These are phyloP conservation scores for Phaffomyces thermotolerans DNA, from an alignment of 805 yeast genomes.

Conservation along the genomic window DNA sequence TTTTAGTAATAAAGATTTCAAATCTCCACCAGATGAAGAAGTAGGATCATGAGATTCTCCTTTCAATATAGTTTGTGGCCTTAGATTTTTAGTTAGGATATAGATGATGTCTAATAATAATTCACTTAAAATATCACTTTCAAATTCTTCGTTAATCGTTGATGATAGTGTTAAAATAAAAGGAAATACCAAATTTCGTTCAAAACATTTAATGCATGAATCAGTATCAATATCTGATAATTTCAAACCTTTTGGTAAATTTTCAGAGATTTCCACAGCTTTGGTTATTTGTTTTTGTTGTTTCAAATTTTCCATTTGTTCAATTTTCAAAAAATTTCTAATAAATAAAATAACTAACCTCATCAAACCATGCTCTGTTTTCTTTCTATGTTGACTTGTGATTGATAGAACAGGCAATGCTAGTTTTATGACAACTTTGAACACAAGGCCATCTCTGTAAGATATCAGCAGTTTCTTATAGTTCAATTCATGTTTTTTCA, in stretches of 20 bases:
- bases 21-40: background rate
- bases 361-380: conserved; percentile 66
- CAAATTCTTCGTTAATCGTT: conserved; percentile 57
- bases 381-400: conserved; percentile 48
- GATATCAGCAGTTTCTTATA: conserved; percentile 67
- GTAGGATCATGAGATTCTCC: background rate
- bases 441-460: conserved; percentile 50
- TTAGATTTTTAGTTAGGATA: conserved; percentile 52
- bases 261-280: conserved; percentile 22
- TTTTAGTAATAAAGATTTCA: conserved; percentile 41
- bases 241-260: conserved; percentile 50
- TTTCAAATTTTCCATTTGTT: conserved; percentile 54
- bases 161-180: conserved; percentile 67
- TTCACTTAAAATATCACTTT: conserved; percentile 50
- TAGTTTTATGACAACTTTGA: conserved; percentile 63
- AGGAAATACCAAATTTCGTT: conserved; percentile 64
- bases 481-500: conserved; percentile 57
- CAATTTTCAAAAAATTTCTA: conserved; percentile 72
- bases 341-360: conserved; percentile 66
- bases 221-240: conserved; percentile 63
- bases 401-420: conserved; percentile 54
- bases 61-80: conserved; percentile 22
- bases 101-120: conserved; percentile 65
- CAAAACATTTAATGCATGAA: conserved; percentile 49
- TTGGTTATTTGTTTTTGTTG: conserved; percentile 32